Percentiles rank a stretch among this genome's conserved stretches.
phyloP scores from a whole-genome alignment of 2,329 filamentous ascomycete species.

The Paecilomyces sp. region DNA sequence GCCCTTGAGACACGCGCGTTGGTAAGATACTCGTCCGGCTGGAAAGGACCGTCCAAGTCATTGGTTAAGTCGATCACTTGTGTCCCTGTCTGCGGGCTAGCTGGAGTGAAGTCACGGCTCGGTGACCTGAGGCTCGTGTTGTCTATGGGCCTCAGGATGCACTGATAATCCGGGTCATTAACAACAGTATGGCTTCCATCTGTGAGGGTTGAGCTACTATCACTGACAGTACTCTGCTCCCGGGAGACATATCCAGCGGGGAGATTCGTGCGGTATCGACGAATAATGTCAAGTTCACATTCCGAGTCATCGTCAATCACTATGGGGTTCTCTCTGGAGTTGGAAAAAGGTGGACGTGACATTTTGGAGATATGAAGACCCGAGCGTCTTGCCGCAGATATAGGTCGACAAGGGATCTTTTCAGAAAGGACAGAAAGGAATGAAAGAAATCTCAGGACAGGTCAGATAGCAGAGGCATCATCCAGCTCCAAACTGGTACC shows the following conservation, averaged over 20 bases:
- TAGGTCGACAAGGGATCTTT: not conserved
- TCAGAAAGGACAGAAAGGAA: not conserved
- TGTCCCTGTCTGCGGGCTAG: not conserved
- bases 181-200: not conserved
- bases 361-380: not conserved
- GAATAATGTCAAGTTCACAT: not conserved
- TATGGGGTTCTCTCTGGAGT: not conserved
- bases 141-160: not conserved
- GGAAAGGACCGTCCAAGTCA: not conserved
- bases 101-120: not conserved
- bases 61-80: not conserved
- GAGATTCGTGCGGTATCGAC: not conserved
- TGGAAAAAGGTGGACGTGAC: not conserved
- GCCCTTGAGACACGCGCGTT: not conserved
- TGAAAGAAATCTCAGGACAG: not conserved
- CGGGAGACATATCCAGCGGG: not conserved
- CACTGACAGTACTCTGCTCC: not conserved
- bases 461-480: not conserved
- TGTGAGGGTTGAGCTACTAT: not conserved
- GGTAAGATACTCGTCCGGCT: not conserved
- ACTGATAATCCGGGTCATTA: not conserved
- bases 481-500: not conserved
- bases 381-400: not conserved
- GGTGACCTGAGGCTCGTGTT: no score
- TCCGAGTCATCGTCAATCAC: not conserved